These are phyloP conservation scores for Ascochyta koolunga DNA, from an alignment of 2,329 filamentous ascomycete species.

Conservation along the genomic window DNA sequence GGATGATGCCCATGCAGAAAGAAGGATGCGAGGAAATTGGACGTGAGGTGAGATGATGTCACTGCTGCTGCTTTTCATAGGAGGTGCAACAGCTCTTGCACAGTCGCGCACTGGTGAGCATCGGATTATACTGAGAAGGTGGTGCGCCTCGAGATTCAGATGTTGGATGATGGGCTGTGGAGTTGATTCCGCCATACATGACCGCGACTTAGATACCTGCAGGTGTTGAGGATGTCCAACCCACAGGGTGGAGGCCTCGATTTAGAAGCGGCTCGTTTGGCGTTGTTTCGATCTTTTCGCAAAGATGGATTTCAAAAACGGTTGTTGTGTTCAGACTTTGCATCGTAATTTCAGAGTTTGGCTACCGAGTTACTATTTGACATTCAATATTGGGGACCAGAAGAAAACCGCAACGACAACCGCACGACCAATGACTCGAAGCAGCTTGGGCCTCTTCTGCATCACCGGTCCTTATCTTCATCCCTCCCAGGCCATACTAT, in stretches of 20 bases:
- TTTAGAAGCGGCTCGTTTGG: too few species aligned
- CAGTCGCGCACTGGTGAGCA: too few species aligned
- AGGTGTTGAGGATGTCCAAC: neutral
- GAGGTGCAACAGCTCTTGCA: too few species aligned
- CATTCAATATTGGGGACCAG: neutral
- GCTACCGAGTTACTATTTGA: neutral
- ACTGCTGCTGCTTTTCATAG: too few species aligned
- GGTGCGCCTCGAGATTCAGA: neutral
- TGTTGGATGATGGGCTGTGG: neutral
- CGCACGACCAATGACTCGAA: neutral
- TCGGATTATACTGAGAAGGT: neutral
- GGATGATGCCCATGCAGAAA: too few species aligned
- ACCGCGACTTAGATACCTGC: neutral
- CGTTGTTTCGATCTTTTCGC: too few species aligned
- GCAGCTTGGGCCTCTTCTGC: too few species aligned
- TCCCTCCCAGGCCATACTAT: constrained; percentile 60
- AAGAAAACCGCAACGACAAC: neutral
- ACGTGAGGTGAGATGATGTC: too few species aligned
- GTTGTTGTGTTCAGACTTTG: too few species aligned
- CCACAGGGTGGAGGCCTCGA: neutral
- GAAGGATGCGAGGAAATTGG: too few species aligned
- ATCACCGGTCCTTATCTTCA: constrained; percentile 32
- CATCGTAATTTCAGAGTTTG: too few species aligned
- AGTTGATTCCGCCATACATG: neutral
- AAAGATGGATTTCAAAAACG: too few species aligned